Conservation (phyloP, 192 early-diverging fungal genomes). For the Paraglomus occultum region DNA sequence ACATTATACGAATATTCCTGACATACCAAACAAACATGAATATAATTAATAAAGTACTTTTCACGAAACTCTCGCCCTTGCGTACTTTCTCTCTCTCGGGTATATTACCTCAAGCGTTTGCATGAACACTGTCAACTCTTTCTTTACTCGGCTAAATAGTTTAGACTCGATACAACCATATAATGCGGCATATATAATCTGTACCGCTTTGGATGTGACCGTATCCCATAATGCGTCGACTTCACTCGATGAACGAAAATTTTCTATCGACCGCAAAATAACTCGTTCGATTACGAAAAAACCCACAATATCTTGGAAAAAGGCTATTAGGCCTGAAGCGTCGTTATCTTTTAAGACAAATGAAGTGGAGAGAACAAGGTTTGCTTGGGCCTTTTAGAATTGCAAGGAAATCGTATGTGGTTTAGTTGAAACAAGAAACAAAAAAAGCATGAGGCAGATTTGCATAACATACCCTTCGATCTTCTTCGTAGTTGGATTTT, state of each 20-base stretch:
- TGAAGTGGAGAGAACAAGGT: conserved; percentile 72
- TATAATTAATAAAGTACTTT: too few relatives aligned
- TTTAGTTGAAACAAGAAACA: neutral
- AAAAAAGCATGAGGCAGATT: neutral
- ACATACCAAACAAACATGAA: neutral
- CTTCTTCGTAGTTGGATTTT: conserved; percentile 83
- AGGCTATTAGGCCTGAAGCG: conserved; percentile 63
- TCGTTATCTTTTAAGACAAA: conserved; percentile 69
- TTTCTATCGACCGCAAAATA: conserved; percentile 80
- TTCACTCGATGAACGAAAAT: conserved; percentile 84
- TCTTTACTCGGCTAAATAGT: conserved; percentile 77
- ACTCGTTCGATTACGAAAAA: conserved; percentile 95
- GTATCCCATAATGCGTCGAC: conserved; percentile 87
- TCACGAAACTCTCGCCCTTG: too few relatives aligned
- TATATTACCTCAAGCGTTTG: conserved; percentile 79
- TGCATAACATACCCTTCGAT: conserved; percentile 61
- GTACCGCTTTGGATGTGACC: conserved; percentile 77
- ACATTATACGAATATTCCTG: conserved; percentile 78
- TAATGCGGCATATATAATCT: conserved; percentile 76
- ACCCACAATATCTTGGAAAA: conserved; percentile 89
- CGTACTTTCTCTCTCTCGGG: too few relatives aligned
- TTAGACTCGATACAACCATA: conserved; percentile 76
- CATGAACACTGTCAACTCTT: conserved; percentile 79
- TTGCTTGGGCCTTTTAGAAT: conserved; percentile 73
- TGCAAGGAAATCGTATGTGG: neutral